Evolutionary conservation across 805 yeast genomes (phyloP), one percentile per base, ranked within the genome.

Genomic region (Metschnikowia cubensis): DNA sequence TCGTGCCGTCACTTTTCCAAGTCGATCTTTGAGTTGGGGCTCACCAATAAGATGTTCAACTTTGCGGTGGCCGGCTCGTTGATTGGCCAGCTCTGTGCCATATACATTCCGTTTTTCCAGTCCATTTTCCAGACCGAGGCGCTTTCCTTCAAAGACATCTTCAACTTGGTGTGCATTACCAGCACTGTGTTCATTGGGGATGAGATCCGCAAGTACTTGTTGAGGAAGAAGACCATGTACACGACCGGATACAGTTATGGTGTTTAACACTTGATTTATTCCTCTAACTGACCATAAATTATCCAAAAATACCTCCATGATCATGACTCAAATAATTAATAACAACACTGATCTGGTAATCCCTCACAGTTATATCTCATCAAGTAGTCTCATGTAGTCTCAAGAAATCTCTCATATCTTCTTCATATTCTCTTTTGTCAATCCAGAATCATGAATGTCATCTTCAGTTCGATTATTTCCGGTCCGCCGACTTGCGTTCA

Each of bases 81-180:
- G 37, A 47, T 89, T 45, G 99, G 99, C 11, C 98, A 94, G 70
- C 67, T 94, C 54, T 87, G 95, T 65, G 99, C 96, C 14, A 85
- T 94, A 49, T 94, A 94, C 65, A 79, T 92, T 40, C 96, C 97
- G 52, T 90, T 91, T 61, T 87, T 94, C 77, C 99, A 94, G 70
- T 65, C 81, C 6, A 81, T 94, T 50, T 94, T 94, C 79, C 97
- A 94, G 66, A 94, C 99, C 3, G 99, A 94, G 69, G 89, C 97
- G 0, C 75, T 94, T 51, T 73, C 80, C 43, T 63, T 90, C 6
- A 69, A 76, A 14, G 99, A 94, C 66, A 68, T 92, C 59, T 36
- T 82, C 14, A 82, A 83, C 58, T 76, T 92, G 60, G 53, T 80
- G 3, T 52, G 70, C 14, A 70, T 91, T 33, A 80, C 96, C 41